A percentile compares a stretch with the other conserved stretches of the same genome.
Conservation (phyloP, 441 rosid species). For the Pelargonium cotyledonis region DNA sequence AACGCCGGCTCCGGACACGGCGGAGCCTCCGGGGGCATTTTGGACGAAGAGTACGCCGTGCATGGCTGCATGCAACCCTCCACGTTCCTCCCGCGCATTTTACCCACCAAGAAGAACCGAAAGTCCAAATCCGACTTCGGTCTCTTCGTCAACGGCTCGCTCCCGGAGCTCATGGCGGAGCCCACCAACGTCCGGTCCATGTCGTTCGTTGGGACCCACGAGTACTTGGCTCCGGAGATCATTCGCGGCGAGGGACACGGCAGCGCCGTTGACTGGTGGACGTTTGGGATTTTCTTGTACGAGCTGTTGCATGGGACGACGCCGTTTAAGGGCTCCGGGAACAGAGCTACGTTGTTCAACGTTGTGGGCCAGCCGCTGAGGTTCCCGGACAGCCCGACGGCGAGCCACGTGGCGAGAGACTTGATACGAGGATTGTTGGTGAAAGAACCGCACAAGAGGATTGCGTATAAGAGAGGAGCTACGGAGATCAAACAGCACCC, state of each 20-base stretch:
- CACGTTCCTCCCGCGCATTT: conserved; percentile 72
- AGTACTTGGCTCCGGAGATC: conserved; percentile 61
- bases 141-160: conserved; percentile 45
- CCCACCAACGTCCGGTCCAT: conserved; percentile 91
- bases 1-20: conserved; percentile 53
- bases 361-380: conserved; percentile 91
- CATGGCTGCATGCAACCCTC: conserved; percentile 76
- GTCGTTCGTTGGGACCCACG: conserved; percentile 98
- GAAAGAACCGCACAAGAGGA: conserved; percentile 84
- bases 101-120: conserved; percentile 61
- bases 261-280: conserved; percentile 99
- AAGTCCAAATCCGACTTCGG: conserved; percentile 52
- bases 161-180: conserved; percentile 91
- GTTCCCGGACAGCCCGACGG: conserved; percentile 84
- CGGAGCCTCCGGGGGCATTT: conserved; percentile 64
- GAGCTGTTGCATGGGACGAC: conserved; percentile 76
- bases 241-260: conserved; percentile 98
- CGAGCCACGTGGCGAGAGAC: conserved; percentile 75
- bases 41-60: conserved; percentile 40
- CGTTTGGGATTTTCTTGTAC: conserved; percentile 82
- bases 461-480: conserved; percentile 93
- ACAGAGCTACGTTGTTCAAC: conserved; percentile 84
- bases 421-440: conserved; percentile 75
- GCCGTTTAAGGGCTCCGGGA: conserved; percentile 42
- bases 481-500: conserved; percentile 98